phyloP scores from a whole-genome alignment of 2,329 filamentous ascomycete species.

The Aspergillus nomiae region DNA sequence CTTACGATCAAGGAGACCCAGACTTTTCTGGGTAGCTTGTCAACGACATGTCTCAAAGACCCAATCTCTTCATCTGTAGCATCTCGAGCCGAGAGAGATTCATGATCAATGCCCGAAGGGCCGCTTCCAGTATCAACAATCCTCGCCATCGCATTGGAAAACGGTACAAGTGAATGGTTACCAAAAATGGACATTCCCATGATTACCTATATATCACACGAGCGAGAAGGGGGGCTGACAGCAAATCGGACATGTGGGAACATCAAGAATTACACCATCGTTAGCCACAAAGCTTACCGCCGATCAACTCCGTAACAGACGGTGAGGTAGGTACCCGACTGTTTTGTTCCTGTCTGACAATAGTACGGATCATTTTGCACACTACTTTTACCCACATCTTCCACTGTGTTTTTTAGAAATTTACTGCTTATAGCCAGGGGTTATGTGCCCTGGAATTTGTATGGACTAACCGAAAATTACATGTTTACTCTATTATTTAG shows the following conservation, averaged over 20 bases:
- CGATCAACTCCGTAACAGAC: neutral
- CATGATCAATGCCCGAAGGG: neutral
- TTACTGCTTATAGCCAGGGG: neutral
- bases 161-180: neutral
- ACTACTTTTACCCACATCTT: no score
- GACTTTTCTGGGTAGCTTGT: constrained; percentile 1
- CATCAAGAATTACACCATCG: neutral
- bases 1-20: constrained; percentile 1
- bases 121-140: neutral
- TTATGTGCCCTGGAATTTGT: neutral
- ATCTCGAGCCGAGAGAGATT: neutral
- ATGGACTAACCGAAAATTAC: neutral
- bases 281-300: neutral
- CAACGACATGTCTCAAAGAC: neutral
- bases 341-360: neutral
- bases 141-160: neutral
- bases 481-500: neutral
- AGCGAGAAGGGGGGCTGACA: neutral
- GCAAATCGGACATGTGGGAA: neutral
- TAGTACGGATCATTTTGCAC: no score
- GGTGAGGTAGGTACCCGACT: no score
- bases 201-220: neutral
- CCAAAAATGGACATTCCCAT: neutral
- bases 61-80: neutral
- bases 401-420: neutral